phyloP scores from a whole-genome alignment of 169 alveolate genomes.

The Babesia ovata region DNA sequence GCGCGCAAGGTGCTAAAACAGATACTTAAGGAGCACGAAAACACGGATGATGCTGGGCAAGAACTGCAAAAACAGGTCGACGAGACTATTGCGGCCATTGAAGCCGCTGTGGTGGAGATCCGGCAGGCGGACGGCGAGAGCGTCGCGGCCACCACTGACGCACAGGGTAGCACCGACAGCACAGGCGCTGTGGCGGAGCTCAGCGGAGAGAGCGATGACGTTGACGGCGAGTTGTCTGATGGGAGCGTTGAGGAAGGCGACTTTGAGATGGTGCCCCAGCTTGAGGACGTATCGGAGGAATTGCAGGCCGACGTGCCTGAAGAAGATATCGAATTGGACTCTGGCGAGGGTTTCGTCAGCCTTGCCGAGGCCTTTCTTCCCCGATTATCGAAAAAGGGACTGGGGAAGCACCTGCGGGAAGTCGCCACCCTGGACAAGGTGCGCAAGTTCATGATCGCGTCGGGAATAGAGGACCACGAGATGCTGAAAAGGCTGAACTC shows the following conservation, averaged over 20 bases:
- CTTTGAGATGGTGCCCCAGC: conserved; percentile 14
- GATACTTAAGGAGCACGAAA: not conserved
- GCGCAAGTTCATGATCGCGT: conserved; percentile 15
- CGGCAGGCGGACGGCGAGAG: too few relatives aligned
- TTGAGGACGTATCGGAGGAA: conserved; percentile 15
- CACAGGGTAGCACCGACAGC: not conserved
- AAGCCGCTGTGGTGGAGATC: conserved; percentile 6
- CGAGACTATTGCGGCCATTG: conserved; percentile 4
- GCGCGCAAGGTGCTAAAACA: not conserved
- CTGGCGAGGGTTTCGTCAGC: conserved; percentile 9
- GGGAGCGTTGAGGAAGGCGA: not conserved
- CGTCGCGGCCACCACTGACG: not conserved
- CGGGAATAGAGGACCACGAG: conserved; percentile 3
- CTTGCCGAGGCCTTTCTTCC: conserved; percentile 17
- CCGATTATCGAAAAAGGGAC: not conserved
- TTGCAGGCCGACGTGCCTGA: not conserved
- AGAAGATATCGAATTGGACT: not conserved
- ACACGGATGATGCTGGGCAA: not conserved
- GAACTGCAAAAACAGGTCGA: not conserved
- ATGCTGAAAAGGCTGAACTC: conserved; percentile 18
- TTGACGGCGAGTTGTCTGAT: not conserved
- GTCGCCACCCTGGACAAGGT: conserved; percentile 17
- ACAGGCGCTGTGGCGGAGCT: not conserved
- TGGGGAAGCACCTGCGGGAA: conserved; percentile 17
- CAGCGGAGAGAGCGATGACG: not conserved